Evolutionary conservation across 495 filamentous ascomycete species (phyloP), one percentile per base, ranked within the genome.

Genomic region (Daldinia vernicosa): DNA sequence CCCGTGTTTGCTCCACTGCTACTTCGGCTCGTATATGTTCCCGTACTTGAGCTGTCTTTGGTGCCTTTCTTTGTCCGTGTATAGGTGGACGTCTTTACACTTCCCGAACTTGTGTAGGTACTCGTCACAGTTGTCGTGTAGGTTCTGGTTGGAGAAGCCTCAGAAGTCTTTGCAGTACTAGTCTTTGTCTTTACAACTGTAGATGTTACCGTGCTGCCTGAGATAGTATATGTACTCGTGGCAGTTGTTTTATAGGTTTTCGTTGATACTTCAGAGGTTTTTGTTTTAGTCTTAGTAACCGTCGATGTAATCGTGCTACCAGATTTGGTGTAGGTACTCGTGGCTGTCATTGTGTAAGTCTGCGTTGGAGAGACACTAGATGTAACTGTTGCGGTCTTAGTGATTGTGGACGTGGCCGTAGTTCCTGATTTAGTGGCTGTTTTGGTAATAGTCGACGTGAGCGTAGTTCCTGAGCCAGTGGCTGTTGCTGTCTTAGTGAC

Each of bases 251-350:
- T 67, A 12, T 66, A 30, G 4, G 70, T 73, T 3, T 22, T 19
- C 0, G 66, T 74, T 14, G 30, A 37, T 8, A 14, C 26, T 57
- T 14, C 35, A 28, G 56, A 22, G 1, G 61, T 60, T 9, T 17
- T 56, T 4, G 37, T 65, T n/a, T 40, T 19, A 12, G 50, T 62
- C 11, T 22, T 59, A 15, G 73, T 75, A 8, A 64, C 60, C 32
- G 70, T 72, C 1, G 64, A 68, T 7, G 66, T 73, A 2, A 61
- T 1, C 30, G 66, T 69, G 15, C 52, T 58, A 15, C 45, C 67
- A 9, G 22, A 55, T 17, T 33, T 65, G 1, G 69, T 66, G 28
- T 51, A 60, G 4, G 64, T 75, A 5, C 51, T 67, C 12, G 63
- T 72, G 1, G 57, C 12, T 2, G 73, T 73, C 3, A 24, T 40